Evolutionary conservation across 805 yeast species (phyloP).

Genomic region (Yarrowia porcina): DNA sequence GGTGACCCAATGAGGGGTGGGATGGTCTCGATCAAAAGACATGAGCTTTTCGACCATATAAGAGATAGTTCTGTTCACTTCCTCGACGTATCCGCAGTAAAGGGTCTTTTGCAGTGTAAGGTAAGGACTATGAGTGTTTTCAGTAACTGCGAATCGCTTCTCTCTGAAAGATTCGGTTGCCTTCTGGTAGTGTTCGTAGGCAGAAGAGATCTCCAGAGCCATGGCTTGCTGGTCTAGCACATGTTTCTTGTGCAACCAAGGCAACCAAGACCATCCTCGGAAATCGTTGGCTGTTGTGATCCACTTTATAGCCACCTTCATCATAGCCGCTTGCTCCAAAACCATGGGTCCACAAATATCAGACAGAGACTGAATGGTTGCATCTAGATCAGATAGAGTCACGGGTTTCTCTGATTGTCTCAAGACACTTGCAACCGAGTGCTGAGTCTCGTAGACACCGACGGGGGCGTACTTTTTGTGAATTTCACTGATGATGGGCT

Average conservation of each 20-base stretch:
- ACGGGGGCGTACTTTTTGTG: constrained; percentile 7
- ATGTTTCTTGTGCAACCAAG: not conserved
- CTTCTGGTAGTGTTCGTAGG: not conserved
- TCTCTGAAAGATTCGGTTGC: not conserved
- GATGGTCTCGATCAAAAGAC: not conserved
- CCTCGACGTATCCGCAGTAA: constrained; percentile 8
- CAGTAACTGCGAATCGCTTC: not conserved
- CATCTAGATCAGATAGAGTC: not conserved
- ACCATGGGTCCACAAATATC: not conserved
- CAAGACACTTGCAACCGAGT: not conserved
- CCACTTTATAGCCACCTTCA: constrained; percentile 5
- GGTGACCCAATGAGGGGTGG: constrained; percentile 8
- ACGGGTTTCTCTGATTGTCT: not conserved
- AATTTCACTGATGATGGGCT: not conserved
- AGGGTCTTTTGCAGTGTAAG: constrained; percentile 1
- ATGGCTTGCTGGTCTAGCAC: not conserved
- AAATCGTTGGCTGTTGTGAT: not conserved
- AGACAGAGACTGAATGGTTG: not conserved
- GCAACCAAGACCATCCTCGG: constrained; percentile 14
- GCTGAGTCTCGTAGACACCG: constrained; percentile 9
- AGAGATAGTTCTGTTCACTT: not conserved
- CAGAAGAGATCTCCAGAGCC: not conserved
- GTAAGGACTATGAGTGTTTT: not conserved
- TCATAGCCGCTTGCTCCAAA: not conserved
- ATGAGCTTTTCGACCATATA: constrained; percentile 8